Base-by-base conservation (phyloP, 805 yeast species). In the Zygosaccharomyces siamensis region DNA sequence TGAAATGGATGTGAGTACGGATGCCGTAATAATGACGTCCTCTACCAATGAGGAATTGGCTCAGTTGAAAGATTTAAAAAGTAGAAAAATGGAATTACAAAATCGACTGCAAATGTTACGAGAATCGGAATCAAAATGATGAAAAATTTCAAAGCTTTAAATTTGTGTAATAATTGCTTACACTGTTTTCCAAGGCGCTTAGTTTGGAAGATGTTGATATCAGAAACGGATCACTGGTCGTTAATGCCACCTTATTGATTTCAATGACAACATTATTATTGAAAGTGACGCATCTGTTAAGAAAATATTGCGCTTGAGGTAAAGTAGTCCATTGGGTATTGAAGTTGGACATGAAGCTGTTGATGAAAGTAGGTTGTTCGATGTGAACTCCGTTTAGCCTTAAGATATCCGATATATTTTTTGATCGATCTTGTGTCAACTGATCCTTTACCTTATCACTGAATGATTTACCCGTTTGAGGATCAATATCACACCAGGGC, bases 181-280 rank as follows among this genome's bases (percentile, higher is more conserved):
- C 55, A 23, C 57, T 53, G 31, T 46, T 54, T 33, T 84, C 87
- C 36, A 84, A 65, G 39, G 83, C 77, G 47, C 76, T 84, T 51
- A 85, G 68, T 58, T 84, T 84, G 4, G 85, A 76, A 53, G 79
- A 75, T 1, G 83, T 75, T 43, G 84, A 78, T 33, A 84, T 70
- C 46, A 85, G 62, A 7, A 79, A 73, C 2, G 90, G 90, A 57
- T 85, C 92, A 21, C 85, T 81, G 3, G 84, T 76, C 24, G 80
- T 74, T 3, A 82, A 80, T 50, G 79, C 80, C 20, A 81, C 67
- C 48, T 79, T 80, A 50, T 78, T 83, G 51, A 70, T 67, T 23
- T 83, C 80, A 59, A 80, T 79, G 23, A 83, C 89, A 39, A 83
- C 88, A 54, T 69, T 72, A 37, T 72, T 69, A 49, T 77, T 69